phyloP scores from a whole-genome alignment of 2,329 filamentous ascomycete genomes.

The Pseudogymnoascus sp. region DNA sequence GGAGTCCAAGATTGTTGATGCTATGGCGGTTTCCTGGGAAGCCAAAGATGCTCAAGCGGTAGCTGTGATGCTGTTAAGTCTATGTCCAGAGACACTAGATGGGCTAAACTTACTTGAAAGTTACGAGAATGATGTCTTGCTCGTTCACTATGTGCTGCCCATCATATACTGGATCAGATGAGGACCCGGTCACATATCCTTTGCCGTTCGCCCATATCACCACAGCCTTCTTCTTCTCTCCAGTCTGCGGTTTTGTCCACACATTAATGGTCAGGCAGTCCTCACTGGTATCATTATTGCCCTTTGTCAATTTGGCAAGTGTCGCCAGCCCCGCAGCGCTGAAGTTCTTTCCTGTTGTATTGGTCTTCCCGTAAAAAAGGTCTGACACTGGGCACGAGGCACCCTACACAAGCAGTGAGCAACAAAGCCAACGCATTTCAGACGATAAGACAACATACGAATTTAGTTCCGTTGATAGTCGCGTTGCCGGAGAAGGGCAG shows the following conservation, averaged over 20 bases:
- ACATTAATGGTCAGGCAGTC: constrained; percentile 25
- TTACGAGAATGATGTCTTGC: constrained; percentile 39
- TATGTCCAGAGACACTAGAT: constrained; percentile 17
- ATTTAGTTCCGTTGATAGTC: not conserved
- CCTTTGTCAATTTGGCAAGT: constrained; percentile 9
- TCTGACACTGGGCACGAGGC: not conserved
- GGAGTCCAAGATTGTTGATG: constrained; percentile 49
- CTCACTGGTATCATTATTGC: constrained; percentile 13
- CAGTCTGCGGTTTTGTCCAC: constrained; percentile 16
- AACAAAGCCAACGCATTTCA: constrained; percentile 7
- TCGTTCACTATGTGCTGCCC: constrained; percentile 36
- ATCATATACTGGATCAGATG: constrained; percentile 33
- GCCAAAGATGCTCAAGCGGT: constrained; percentile 32
- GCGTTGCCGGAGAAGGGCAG: constrained; percentile 12
- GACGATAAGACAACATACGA: not conserved
- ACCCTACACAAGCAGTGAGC: not conserved
- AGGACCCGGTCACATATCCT: constrained; percentile 33
- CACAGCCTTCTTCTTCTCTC: constrained; percentile 31
- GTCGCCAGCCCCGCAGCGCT: constrained; percentile 17
- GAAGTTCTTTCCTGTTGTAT: constrained; percentile 15
- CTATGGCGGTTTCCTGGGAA: constrained; percentile 26
- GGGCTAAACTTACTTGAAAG: constrained; percentile 37
- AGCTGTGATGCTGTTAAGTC: constrained; percentile 21
- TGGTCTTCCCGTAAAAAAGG: not conserved
- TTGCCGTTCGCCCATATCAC: constrained; percentile 39